phyloP scores from a whole-genome alignment of 2,329 filamentous ascomycete genomes.

The Paraphoma sp. region DNA sequence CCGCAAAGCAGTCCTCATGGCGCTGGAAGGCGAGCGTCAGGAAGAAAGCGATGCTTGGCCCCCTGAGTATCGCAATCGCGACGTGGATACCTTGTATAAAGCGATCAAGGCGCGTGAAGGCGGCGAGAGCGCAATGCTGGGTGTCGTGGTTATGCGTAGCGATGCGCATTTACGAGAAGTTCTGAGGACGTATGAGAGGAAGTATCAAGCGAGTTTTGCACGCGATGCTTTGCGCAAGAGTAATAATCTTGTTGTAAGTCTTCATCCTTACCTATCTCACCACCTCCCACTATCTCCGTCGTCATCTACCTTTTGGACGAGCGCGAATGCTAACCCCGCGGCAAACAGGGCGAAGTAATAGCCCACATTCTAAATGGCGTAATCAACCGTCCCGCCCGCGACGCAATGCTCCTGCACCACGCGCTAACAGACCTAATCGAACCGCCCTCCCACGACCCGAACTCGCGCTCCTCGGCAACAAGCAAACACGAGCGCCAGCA shows the following conservation, averaged over 20 bases:
- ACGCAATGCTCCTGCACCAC: conserved; percentile 89
- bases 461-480: conserved; percentile 19
- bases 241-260: conserved; percentile 86
- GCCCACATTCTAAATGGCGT: conserved; percentile 96
- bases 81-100: conserved; percentile 75
- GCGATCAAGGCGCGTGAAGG: conserved; percentile 75
- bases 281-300: too few relatives aligned
- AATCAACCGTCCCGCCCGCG: conserved; percentile 93
- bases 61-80: conserved; percentile 65
- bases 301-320: too few relatives aligned
- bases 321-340: too few relatives aligned
- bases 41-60: conserved; percentile 73
- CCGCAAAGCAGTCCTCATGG: conserved; percentile 82
- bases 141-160: conserved; percentile 80
- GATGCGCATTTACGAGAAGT: conserved; percentile 84
- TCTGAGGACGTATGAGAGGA: conserved; percentile 75
- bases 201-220: conserved; percentile 82
- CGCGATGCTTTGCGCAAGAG: conserved; percentile 87
- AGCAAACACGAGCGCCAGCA: conserved; percentile 57
- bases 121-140: conserved; percentile 86
- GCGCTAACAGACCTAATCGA: conserved; percentile 69
- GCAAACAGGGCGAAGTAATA: conserved; percentile 81
- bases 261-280: not conserved
- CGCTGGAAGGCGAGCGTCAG: conserved; percentile 82
- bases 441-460: conserved; percentile 29